A percentile compares a stretch with the other conserved stretches of the same genome.
Conservation (phyloP, 768 basidiomycete species). For the Chalciporus pseudorubinellus region DNA sequence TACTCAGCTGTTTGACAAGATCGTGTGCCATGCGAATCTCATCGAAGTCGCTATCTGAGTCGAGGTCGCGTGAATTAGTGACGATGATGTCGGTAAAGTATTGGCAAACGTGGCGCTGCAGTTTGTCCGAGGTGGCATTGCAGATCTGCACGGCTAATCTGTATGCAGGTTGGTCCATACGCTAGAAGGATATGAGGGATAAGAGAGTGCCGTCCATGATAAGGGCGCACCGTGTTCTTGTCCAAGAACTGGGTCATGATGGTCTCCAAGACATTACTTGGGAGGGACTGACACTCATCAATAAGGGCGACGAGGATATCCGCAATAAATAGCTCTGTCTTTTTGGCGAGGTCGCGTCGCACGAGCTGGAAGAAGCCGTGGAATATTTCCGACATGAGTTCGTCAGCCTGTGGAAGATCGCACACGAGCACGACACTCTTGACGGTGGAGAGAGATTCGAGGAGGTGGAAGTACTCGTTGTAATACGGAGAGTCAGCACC, state of each 20-base stretch:
- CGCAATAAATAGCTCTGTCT: constrained; percentile 80
- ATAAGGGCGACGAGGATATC: constrained; percentile 89
- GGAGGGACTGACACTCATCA: constrained; percentile 81
- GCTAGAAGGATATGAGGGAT: constrained; percentile 35
- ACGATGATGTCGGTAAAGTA: constrained; percentile 92
- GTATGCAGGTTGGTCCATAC: constrained; percentile 71
- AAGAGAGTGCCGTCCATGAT: background rate
- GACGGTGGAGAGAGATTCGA: constrained; percentile 90
- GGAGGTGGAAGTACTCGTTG: constrained; percentile 90
- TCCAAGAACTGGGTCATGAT: constrained; percentile 86
- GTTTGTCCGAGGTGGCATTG: constrained; percentile 77
- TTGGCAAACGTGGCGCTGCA: constrained; percentile 85
- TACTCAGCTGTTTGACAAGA: constrained; percentile 80
- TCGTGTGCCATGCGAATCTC: constrained; percentile 78
- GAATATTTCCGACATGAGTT: constrained; percentile 81
- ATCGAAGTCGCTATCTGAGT: constrained; percentile 53
- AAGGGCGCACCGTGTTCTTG: constrained; percentile 61
- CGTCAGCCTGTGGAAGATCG: constrained; percentile 85
- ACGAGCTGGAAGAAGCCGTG: constrained; percentile 79
- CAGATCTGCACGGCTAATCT: constrained; percentile 85
- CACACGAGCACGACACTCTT: constrained; percentile 94
- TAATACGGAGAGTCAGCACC: constrained; percentile 81
- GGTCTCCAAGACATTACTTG: constrained; percentile 72
- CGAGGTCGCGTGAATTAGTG: constrained; percentile 51
- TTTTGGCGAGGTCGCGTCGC: constrained; percentile 70